Base-by-base conservation (phyloP, 371 early-diverging fungal genomes). In the Massospora cicadina region DNA sequence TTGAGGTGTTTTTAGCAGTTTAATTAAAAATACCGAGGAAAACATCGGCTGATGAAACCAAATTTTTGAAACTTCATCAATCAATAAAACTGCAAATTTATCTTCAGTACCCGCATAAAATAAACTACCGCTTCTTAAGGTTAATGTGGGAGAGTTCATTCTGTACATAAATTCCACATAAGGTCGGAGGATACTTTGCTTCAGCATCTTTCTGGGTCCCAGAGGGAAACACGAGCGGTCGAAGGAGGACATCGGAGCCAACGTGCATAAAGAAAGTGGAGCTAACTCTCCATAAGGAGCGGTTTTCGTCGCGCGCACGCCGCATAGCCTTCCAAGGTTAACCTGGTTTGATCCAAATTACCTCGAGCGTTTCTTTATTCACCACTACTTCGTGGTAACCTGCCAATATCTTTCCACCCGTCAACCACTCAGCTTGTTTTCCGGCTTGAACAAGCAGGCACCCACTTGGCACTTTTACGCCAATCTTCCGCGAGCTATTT, bases 301-400 rank as follows among this genome's bases (percentile, higher is more conserved):
- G 71, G 60, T 71, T 69, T 53, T 60, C 58, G 17, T 32, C 23
- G 54, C 65, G 65, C 0, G 69, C 74, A 63, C 67, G 67, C 43
- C 74, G 75, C 29, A 69, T 67, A 24, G 67, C 63, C 66, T 68
- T 63, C 29, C 29, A 25, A 2, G 12, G 26, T 3, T 30, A 56
- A 17, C 27, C 23, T 13, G 25, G n/a, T 63, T n/a, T 23, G 21
- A 24, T 7, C 32, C 23, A 21, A 26, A 70, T 77, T 32, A 76
- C 78, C 63, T 71, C 67, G 26, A 75, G 60, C 0, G 86, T 83
- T 0, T 66, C 70, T 58, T 77, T 73, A 55, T 75, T 81, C 25
- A 84, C 81, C 33, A 77, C 73, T n/a, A 86, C 86, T 65, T 86
- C 84, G 60, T 86, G 86, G 73, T 78, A 86, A 33, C 86, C 86